Base-by-base conservation (phyloP, 2,329 filamentous ascomycete species). In the Fusarium sororula region DNA sequence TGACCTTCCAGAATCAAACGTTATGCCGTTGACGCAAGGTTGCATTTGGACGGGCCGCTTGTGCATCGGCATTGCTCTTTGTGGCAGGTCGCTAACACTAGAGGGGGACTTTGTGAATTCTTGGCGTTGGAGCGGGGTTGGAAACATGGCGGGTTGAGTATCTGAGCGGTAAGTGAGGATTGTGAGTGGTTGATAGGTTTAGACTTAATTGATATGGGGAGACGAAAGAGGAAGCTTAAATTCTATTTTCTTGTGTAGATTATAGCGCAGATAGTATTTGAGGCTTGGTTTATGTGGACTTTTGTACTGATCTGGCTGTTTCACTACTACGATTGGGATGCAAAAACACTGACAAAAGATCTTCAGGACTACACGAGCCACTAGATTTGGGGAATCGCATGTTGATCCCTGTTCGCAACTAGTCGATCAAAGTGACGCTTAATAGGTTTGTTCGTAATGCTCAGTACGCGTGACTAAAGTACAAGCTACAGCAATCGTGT, bases 41-140 rank as follows among this genome's bases (percentile, higher is more conserved):
- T 24, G 32, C 41, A 71, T 60, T 70, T 59, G 37, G 18, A 48
- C 67, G 71, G 71, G 24, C 71, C 71, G 71, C 66, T 50, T 48
- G 53, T 54, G 67, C 68, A 71, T 74, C 71, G 71, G 71, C 50
- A 74, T 64, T 47, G 11, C 71, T 74, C 38, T 30, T 74, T 74
- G 35, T 22, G 71, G 71, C 57, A 74, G 71, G 71, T 74, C 62
- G 50, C 56, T 47, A 56, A 22, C n/a, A 14, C 5, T 32, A 15
- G 17, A 53, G 26, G 35, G 71, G 71, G 47, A 74, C 71, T 74
- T 74, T 74, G 62, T 73, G 41, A 51, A 45, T 42, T 39, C 71
- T 74, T 74, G 71, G 71, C 71, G 38, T 26, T 39, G 11, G 32
- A 37, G 71, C 71, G 71, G 71, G 71, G 71, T 59, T 54, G 42